Evolutionary conservation across 164 flowering plant species (phyloP).

Genomic region (Saururus chinensis): DNA sequence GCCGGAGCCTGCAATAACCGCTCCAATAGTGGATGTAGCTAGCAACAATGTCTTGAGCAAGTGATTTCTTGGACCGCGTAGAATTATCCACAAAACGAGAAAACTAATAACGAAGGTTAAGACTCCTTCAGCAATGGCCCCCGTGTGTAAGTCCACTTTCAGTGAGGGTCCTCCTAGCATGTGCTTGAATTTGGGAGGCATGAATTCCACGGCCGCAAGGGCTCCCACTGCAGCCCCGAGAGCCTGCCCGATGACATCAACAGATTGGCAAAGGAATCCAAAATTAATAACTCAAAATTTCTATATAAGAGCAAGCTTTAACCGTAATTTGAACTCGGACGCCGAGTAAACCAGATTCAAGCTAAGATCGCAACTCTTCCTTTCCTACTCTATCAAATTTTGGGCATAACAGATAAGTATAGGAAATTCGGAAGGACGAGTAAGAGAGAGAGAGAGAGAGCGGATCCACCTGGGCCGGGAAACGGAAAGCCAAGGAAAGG

Average conservation of each 20-base stretch:
- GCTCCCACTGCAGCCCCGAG: slow-evolving; percentile 79
- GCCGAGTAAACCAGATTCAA: too few species aligned
- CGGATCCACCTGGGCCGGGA: slow-evolving; percentile 67
- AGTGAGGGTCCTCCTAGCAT: slow-evolving; percentile 72
- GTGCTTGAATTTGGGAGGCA: slow-evolving; percentile 63
- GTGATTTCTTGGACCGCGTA: slow-evolving; percentile 49
- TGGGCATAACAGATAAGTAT: too few species aligned
- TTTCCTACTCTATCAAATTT: too few species aligned
- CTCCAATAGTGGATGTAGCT: slow-evolving; percentile 38
- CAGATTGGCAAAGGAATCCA: background rate
- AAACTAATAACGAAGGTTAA: slow-evolving; percentile 60
- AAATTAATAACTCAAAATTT: background rate
- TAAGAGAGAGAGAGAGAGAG: background rate
- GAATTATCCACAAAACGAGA: slow-evolving; percentile 40
- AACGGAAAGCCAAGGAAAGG: slow-evolving; percentile 61
- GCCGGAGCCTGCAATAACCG: slow-evolving; percentile 47
- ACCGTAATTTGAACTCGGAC: too few species aligned
- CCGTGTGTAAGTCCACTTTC: slow-evolving; percentile 72
- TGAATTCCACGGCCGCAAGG: slow-evolving; percentile 45
- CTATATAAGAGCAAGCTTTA: too few species aligned
- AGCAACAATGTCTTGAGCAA: slow-evolving; percentile 48
- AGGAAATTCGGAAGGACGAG: too few species aligned
- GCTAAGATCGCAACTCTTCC: too few species aligned
- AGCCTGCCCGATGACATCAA: slow-evolving; percentile 28
- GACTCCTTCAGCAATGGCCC: slow-evolving; percentile 82